These are phyloP conservation scores for Candida rishiriensis DNA, from an alignment of 805 yeast species.

Conservation along the genomic window DNA sequence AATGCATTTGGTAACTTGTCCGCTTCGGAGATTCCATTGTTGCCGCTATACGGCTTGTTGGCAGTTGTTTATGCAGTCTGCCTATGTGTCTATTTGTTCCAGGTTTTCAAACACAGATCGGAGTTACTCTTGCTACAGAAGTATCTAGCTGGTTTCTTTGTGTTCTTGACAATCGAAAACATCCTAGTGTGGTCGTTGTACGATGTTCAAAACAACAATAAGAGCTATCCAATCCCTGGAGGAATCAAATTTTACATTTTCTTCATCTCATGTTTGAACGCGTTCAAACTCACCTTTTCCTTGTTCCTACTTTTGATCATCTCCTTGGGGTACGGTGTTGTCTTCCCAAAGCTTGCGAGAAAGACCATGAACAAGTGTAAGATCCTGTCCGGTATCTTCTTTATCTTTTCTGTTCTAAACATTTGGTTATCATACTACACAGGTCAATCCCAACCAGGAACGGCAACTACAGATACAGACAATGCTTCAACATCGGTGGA, in stretches of 20 bases:
- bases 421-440: slow-evolving; percentile 41
- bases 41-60: slow-evolving; percentile 82
- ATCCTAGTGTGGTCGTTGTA: slow-evolving; percentile 88
- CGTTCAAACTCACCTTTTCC: slow-evolving; percentile 80
- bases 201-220: slow-evolving; percentile 65
- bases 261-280: slow-evolving; percentile 72
- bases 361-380: slow-evolving; percentile 69
- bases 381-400: slow-evolving; percentile 53
- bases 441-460: slow-evolving; percentile 29
- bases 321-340: slow-evolving; percentile 92
- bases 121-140: slow-evolving; percentile 88
- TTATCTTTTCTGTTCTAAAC: slow-evolving; percentile 49
- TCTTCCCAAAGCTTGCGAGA: slow-evolving; percentile 76
- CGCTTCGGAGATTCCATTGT: slow-evolving; percentile 86
- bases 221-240: slow-evolving; percentile 31
- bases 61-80: slow-evolving; percentile 81
- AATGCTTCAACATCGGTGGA: slow-evolving; percentile 48
- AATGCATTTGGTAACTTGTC: slow-evolving; percentile 88
- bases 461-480: slow-evolving; percentile 27
- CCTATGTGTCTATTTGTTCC: slow-evolving; percentile 78
- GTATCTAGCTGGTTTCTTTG: slow-evolving; percentile 81
- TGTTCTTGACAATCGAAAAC: slow-evolving; percentile 78
- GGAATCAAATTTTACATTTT: slow-evolving; percentile 69
- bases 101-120: slow-evolving; percentile 77
- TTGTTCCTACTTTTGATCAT: slow-evolving; percentile 83